phyloP scores from a whole-genome alignment of 371 early-diverging fungal genomes.

The Basidiobolus meristosporus region DNA sequence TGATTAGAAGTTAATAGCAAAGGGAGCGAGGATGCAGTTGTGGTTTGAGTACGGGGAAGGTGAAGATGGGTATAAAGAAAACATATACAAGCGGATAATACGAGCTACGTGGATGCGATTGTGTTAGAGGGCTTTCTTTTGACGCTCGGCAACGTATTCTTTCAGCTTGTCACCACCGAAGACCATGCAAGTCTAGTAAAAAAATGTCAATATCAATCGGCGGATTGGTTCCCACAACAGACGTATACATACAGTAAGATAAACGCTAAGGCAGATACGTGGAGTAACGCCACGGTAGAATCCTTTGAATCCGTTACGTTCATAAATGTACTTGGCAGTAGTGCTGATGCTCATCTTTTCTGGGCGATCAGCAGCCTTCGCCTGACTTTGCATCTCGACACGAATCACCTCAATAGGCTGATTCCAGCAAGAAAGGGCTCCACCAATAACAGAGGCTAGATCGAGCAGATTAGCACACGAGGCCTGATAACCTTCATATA shows the following conservation, averaged over 20 bases:
- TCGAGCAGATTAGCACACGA: no score
- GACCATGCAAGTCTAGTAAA: conserved; percentile 67
- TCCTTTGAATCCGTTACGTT: conserved; percentile 69
- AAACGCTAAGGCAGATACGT: conserved; percentile 77
- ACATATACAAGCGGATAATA: no score
- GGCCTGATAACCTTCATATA: no score
- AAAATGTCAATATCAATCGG: no score
- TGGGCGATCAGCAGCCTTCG: conserved; percentile 64
- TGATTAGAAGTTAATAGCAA: no score
- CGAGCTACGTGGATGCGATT: no score
- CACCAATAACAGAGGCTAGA: conserved; percentile 68
- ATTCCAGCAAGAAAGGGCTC: conserved; percentile 90
- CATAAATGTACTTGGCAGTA: conserved; percentile 77
- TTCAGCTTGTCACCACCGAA: conserved; percentile 53
- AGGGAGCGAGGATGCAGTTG: no score
- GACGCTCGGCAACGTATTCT: conserved; percentile 1
- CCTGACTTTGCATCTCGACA: conserved; percentile 90
- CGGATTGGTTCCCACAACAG: not conserved
- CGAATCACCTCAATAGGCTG: conserved; percentile 49
- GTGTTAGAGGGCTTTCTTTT: no score
- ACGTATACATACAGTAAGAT: conserved; percentile 41
- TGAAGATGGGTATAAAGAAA: no score
- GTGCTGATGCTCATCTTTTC: conserved; percentile 67
- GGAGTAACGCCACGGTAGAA: conserved; percentile 89
- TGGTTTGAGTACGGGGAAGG: no score